phyloP scores from a whole-genome alignment of 1,284 basidiomycete species.

The Cerioporus squamosus region DNA sequence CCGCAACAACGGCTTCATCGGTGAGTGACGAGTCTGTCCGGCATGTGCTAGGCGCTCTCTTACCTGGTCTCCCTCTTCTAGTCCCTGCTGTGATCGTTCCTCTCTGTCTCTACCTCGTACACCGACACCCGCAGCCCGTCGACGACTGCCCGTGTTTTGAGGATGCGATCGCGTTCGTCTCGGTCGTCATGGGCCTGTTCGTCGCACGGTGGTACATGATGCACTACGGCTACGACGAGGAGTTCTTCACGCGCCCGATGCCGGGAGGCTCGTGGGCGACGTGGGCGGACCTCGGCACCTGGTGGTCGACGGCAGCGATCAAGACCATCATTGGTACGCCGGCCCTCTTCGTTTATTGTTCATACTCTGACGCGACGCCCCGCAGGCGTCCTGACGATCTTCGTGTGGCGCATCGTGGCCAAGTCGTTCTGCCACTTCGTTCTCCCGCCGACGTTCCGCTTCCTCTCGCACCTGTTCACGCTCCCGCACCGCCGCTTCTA shows the following conservation, averaged over 20 bases:
- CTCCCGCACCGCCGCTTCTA: conserved; percentile 85
- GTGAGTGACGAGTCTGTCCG: conserved; percentile 36
- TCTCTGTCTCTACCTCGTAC: conserved; percentile 74
- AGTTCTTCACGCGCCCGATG: conserved; percentile 48
- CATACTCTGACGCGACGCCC: background rate
- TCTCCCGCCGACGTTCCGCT: conserved; percentile 83
- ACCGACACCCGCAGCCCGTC: conserved; percentile 90
- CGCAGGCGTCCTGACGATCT: conserved; percentile 68
- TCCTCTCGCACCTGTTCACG: conserved; percentile 61
- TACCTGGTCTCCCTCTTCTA: conserved; percentile 18
- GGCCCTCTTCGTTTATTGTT: background rate
- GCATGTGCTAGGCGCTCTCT: background rate
- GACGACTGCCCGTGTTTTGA: conserved; percentile 99
- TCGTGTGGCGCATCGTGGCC: conserved; percentile 84
- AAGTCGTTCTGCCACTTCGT: conserved; percentile 76
- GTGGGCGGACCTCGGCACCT: conserved; percentile 51
- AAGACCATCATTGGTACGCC: conserved; percentile 65
- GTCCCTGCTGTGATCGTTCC: conserved; percentile 76
- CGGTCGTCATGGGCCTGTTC: conserved; percentile 81
- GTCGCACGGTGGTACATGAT: conserved; percentile 67
- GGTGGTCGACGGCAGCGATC: conserved; percentile 59
- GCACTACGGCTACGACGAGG: conserved; percentile 41
- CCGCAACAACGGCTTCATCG: conserved; percentile 53
- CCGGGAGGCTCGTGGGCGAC: conserved; percentile 59
- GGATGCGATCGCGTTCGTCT: conserved; percentile 92